These are phyloP conservation scores for Zopfia rhizophila DNA, from an alignment of 2,329 filamentous ascomycete genomes.

Conservation along the genomic window DNA sequence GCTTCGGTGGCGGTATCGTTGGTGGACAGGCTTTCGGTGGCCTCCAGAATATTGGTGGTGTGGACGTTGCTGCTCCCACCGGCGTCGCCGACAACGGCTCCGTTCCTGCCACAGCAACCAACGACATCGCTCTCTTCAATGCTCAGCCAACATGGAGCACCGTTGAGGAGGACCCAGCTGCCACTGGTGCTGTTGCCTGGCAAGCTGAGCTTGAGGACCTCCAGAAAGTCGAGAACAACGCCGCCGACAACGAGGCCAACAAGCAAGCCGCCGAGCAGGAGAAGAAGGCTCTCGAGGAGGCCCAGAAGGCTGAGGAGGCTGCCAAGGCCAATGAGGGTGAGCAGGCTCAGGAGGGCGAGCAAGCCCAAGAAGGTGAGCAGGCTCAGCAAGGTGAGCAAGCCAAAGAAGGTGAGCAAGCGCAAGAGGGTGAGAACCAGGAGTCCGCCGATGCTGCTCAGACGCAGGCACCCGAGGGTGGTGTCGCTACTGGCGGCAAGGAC, in stretches of 20 bases:
- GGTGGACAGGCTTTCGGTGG: constrained; percentile 21
- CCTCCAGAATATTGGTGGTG: constrained; percentile 15
- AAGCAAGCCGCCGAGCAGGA: constrained; percentile 30
- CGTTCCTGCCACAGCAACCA: constrained; percentile 35
- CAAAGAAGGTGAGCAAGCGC: too few species aligned
- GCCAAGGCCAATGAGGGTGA: constrained; percentile 12
- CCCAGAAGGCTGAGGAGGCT: constrained; percentile 11
- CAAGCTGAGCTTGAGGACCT: constrained; percentile 37
- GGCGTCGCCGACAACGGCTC: constrained; percentile 8
- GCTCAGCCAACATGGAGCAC: constrained; percentile 37
- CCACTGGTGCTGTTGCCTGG: constrained; percentile 39
- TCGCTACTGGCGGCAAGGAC: constrained; percentile 1
- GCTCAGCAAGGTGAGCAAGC: too few species aligned
- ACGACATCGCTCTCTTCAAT: constrained; percentile 39
- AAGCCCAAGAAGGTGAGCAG: too few species aligned
- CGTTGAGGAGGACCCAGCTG: constrained; percentile 41
- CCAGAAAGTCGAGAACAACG: constrained; percentile 34
- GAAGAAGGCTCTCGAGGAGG: constrained; percentile 29
- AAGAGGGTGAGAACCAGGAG: not conserved
- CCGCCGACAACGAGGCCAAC: constrained; percentile 36
- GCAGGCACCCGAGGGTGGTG: not conserved
- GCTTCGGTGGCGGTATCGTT: constrained; percentile 1
- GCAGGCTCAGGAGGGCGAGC: constrained; percentile 9
- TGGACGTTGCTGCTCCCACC: constrained; percentile 24
- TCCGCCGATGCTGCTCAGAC: not conserved